Evolutionary conservation across 2,329 filamentous ascomycete species (phyloP), one percentile per base, ranked within the genome.

Genomic region (Hypoxylon sp.): DNA sequence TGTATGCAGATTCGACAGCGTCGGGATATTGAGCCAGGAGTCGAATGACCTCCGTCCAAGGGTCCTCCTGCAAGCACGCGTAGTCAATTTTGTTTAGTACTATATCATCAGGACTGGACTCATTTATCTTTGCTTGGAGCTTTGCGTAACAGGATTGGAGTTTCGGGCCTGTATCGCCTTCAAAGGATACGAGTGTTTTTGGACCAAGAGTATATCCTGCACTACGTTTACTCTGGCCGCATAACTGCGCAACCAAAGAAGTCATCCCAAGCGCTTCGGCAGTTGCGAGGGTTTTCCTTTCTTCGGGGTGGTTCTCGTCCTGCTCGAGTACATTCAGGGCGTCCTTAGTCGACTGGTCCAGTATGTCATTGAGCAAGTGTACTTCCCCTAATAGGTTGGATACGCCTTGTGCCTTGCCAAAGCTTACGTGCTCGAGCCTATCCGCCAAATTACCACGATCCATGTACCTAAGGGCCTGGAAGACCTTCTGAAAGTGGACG

Each of bases 121-220:
- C 78, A 62, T 82, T 79, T 63, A 78, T 78, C 63, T 87, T 88
- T 4, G 82, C 84, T 69, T 77, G 81, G 30, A 92, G 79, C 62
- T 87, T 87, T 23, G 88, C 86, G 67, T 91, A 87, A 3, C 89
- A 89, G 67, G 92, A 91, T 75, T 95, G 90, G 31, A 95, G 80
- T 70, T 92, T 92, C 8, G 89, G 89, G 5, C 90, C 90, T 2
- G 90, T 94, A 70, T 93, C 89, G 30, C 89, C 89, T 73, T 94
- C 89, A 60, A 92, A 92, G 2, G 87, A 89, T 5, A 85, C 89
- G 88, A 94, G 92, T 60, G 83, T 80, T 51, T 90, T 84, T 78
- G 91, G 86, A 74, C 92, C 87, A 73, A 93, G 92, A 49, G 80
- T 78, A 67, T 85, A 86, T 71, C 40, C 35, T 5, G 37, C 48